Conservation (phyloP, 139 green algal species). For the Closterium sp. region DNA sequence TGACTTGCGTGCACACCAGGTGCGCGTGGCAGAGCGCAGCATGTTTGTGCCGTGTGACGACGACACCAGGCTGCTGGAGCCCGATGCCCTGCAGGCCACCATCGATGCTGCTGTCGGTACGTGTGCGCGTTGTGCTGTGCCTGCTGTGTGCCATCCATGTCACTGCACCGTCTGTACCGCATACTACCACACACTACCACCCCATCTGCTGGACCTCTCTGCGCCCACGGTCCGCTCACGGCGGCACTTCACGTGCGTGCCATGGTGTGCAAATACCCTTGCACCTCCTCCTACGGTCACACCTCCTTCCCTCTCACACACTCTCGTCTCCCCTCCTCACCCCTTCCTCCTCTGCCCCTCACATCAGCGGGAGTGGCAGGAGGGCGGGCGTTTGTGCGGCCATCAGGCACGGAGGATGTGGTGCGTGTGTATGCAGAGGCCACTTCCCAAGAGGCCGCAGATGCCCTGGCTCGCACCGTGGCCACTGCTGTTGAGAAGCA, state of each 20-base stretch:
- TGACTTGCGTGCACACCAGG: neutral
- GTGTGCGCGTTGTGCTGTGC: neutral
- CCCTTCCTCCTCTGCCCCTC: neutral
- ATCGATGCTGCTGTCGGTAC: constrained; percentile 64
- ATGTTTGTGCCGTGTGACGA: constrained; percentile 64
- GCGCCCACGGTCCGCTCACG: too few relatives aligned
- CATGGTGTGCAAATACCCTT: too few relatives aligned
- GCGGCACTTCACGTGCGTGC: too few relatives aligned
- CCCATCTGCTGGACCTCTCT: too few relatives aligned
- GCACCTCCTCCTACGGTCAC: neutral
- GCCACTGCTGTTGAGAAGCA: neutral
- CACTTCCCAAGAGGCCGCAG: constrained; percentile 57
- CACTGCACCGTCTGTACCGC: too few relatives aligned
- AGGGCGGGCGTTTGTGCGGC: constrained; percentile 82
- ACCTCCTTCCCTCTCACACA: neutral
- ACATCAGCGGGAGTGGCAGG: neutral
- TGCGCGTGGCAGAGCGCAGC: constrained; percentile 74
- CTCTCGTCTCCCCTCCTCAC: too few relatives aligned
- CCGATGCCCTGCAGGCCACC: constrained; percentile 66
- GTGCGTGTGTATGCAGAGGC: constrained; percentile 96
- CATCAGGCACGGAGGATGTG: constrained; percentile 93
- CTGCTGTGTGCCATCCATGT: neutral
- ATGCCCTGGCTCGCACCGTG: constrained; percentile 66
- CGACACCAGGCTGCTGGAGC: constrained; percentile 70
- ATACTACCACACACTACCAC: too few relatives aligned